A percentile compares a stretch with the other conserved stretches of the same genome.
Evolutionary conservation across 2,329 filamentous ascomycete species (phyloP).

Genomic region (Diplodia corticola): DNA sequence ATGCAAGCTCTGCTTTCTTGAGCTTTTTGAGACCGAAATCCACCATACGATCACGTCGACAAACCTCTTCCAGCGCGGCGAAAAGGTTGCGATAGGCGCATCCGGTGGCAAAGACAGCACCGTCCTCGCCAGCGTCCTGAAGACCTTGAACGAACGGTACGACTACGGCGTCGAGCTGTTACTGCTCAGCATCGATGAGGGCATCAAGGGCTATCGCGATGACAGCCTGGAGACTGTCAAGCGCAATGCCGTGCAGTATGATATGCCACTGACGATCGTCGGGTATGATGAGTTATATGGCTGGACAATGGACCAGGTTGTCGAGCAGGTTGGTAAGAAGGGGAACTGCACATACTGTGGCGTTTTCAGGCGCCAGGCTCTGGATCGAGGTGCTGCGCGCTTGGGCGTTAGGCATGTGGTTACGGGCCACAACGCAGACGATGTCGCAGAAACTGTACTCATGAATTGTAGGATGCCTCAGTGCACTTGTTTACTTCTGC

Average conservation of each 20-base stretch:
- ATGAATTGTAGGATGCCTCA: conserved; percentile 67
- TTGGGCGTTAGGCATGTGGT: conserved; percentile 90
- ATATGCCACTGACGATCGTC: conserved; percentile 87
- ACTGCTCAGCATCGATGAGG: conserved; percentile 91
- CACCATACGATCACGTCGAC: conserved; percentile 87
- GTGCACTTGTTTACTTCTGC: neutral
- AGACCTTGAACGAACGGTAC: conserved; percentile 88
- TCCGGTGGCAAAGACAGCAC: conserved; percentile 98
- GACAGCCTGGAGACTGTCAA: conserved; percentile 96
- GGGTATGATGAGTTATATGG: conserved; percentile 94
- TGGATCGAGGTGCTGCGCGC: conserved; percentile 87
- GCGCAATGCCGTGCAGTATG: conserved; percentile 85
- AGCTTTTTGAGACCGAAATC: conserved; percentile 86
- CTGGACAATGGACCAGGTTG: conserved; percentile 99
- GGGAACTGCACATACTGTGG: conserved; percentile 99
- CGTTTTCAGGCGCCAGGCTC: conserved; percentile 88
- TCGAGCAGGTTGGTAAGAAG: conserved; percentile 94
- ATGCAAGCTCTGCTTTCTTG: conserved; percentile 84
- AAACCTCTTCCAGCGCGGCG: conserved; percentile 77
- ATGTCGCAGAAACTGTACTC: conserved; percentile 93
- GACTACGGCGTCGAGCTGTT: conserved; percentile 83
- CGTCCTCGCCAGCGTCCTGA: conserved; percentile 89
- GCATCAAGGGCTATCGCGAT: conserved; percentile 94
- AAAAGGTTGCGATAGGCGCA: conserved; percentile 89
- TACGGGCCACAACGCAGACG: conserved; percentile 96